Conservation (phyloP, 202 grass and related monocot species). For the Panicum virgatum region DNA sequence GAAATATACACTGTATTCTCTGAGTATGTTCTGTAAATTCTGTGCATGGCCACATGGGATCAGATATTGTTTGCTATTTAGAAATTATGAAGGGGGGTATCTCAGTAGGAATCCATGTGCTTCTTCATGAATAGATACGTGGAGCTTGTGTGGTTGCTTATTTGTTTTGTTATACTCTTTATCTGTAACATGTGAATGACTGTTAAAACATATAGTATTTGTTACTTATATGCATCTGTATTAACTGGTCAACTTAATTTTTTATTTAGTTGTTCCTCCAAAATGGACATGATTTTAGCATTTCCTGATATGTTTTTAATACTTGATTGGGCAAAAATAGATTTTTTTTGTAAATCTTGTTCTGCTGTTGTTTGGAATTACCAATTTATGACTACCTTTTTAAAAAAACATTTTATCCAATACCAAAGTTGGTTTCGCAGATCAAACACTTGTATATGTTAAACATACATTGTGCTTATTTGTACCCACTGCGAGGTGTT, state of each 20-base stretch:
- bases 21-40: neutral
- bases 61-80: conserved; percentile 22
- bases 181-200: neutral
- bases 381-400: neutral
- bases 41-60: neutral
- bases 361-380: conserved; percentile 2
- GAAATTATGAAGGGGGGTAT: neutral
- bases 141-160: conserved; percentile 4
- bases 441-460: neutral
- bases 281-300: neutral
- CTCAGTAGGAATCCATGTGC: neutral
- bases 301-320: conserved; percentile 11
- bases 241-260: neutral
- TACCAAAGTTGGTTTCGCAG: neutral
- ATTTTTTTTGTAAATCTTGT: neutral
- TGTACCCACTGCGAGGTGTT: neutral
- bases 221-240: neutral
- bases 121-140: neutral
- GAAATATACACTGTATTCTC: conserved; percentile 5
- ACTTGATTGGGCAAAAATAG: neutral
- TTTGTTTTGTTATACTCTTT: conserved; percentile 4
- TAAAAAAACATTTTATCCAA: neutral
- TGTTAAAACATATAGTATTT: neutral
- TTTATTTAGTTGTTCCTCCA: neutral
- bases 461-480: conserved; percentile 7